phyloP scores from a whole-genome alignment of 352 stramenopile species.

The Phytophthora fragariaefolia region DNA sequence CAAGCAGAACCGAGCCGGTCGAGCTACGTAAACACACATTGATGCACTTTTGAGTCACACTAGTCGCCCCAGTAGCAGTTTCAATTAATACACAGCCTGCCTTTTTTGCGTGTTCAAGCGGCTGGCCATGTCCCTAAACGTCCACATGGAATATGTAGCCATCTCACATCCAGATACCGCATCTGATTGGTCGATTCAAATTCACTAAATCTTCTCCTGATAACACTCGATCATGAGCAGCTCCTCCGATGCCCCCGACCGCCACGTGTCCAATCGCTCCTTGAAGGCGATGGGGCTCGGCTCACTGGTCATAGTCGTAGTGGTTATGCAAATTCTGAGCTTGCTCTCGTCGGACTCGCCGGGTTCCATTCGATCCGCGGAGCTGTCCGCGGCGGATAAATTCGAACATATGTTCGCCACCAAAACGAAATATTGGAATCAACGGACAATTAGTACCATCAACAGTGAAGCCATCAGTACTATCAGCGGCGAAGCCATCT shows the following conservation, averaged over 20 bases:
- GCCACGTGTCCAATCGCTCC: neutral
- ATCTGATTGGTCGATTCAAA: conserved; percentile 18
- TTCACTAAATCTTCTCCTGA: conserved; percentile 18
- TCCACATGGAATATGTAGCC: conserved; percentile 17
- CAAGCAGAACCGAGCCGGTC: neutral
- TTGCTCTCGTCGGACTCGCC: neutral
- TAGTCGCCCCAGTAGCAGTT: conserved; percentile 1
- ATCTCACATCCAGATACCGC: conserved; percentile 4
- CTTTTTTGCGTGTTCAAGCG: neutral
- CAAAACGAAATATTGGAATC: conserved; percentile 66
- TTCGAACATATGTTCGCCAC: conserved; percentile 57
- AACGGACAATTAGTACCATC: conserved; percentile 22
- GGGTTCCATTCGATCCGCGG: conserved; percentile 1
- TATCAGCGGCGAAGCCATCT: neutral
- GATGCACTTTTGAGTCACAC: conserved; percentile 14
- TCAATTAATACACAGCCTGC: conserved; percentile 15
- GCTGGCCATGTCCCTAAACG: conserved; percentile 2
- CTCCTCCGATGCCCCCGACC: conserved; percentile 4
- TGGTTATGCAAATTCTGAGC: conserved; percentile 13
- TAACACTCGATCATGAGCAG: conserved; percentile 23
- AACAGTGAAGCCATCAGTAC: neutral
- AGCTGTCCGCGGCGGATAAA: conserved; percentile 1
- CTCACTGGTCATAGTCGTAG: conserved; percentile 8
- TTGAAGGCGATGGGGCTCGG: conserved; percentile 10
- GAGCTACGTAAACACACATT: no score